Base-by-base conservation (phyloP, 1,284 basidiomycete genomes). In the Leccinum subrobustum region DNA sequence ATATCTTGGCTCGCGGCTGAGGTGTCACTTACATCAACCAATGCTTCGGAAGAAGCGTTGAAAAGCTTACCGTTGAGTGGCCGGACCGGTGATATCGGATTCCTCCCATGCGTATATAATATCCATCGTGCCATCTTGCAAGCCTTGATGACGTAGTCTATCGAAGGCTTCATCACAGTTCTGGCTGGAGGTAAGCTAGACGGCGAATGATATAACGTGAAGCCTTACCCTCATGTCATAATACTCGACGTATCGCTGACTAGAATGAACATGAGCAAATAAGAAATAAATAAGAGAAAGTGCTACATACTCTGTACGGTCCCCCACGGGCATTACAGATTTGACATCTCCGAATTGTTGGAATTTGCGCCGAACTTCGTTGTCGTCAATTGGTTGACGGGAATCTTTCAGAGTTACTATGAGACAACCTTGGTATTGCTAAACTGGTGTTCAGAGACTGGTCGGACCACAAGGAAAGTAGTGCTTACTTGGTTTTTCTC, bases 321-420 rank as follows among this genome's bases (percentile, higher is more conserved):
- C 87, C 54, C 83, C 82, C 12, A 84, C 80, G 4, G 85, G 78
- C 64, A 81, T 85, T 20, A 98, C 83, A 5, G 83, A 79, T 73
- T 96, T 96, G 62, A 99, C 86, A 66, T 96, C 95, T 14, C 96
- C 96, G 67, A 91, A 96, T 56, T 88, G 85, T 65, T 90, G 86
- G 70, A 96, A 95, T 69, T 90, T 88, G 50, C 87, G 81, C 2
- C 89, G 84, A 1, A 98, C 82, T 74, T 95, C 93, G 56, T 87
- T 86, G 63, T 96, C 93, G 61, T 92, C 87, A 52, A 97, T 86
- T 3, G 82, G 73, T 64, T 89, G 84, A 35, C 85, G 83, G 1
- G 91, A 92, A 65, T 86, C 86, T 62, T 85, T 83, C 48, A 97
- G 75, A 0, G 88, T 86, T 31, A 96, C 86, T 64, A 94, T 83